Evolutionary conservation across 2,329 filamentous ascomycete species (phyloP), one percentile per base, ranked within the genome.

Genomic region (Nemania sp.): DNA sequence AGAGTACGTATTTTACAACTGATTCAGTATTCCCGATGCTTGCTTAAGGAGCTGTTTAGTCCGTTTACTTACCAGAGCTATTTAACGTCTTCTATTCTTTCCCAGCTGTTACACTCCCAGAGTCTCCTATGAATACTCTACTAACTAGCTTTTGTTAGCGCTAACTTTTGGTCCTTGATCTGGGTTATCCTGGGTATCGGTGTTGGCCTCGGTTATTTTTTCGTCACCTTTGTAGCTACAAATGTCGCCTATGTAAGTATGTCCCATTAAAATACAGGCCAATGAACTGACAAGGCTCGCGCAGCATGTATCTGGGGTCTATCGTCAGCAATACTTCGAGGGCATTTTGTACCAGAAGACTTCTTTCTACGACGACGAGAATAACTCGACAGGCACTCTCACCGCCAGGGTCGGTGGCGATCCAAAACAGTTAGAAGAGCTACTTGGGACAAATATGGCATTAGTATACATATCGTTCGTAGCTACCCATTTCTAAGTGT

Each of bases 141-240:
- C 63, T 71, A 56, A 69, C 26, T 10, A 11, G 32, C 2, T 43
- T 20, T 4, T 55, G 1, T 13, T 55, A 71, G 69, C 41, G 84
- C 83, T 35, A 82, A 86, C 58, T 91, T 90, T 76, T 92, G 88
- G 87, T 85, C 88, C 0, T 82, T 89, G 67, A 91, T 92, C 87
- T 92, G 89, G 81, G 82, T 88, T 22, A 77, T 88, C 0, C 79
- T 90, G 29, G 89, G 89, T 1, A 80, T 86, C 4, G 84, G 79
- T 10, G 78, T 85, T 10, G 87, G 86, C 1, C 1, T 86, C 0
- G 79, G 83, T 18, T 91, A 91, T 76, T 87, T 87, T 70, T 66
- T 81, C 24, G 78, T 88, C 6, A 82, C 80, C 0, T 78, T 75
- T 53, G 75, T 80, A 3, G 79, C 87, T 1, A 86, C 82, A 1